phyloP scores from a whole-genome alignment of 176 grass and related monocot species.

The Phoenix dactylifera region DNA sequence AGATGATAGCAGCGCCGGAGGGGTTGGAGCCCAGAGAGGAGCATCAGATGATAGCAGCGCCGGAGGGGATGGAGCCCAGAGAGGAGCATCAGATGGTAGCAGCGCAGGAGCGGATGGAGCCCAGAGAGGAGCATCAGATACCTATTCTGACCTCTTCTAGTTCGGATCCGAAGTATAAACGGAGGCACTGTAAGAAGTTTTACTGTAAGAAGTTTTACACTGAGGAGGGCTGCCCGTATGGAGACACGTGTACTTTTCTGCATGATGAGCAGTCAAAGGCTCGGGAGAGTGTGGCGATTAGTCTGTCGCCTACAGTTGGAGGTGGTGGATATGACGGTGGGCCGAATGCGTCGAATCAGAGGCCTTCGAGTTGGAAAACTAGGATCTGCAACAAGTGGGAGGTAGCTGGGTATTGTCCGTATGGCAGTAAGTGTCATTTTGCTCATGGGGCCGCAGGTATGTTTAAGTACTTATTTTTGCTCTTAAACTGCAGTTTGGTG shows the following conservation, averaged over 20 bases:
- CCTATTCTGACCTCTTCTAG: slow-evolving; percentile 55
- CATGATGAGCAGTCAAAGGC: slow-evolving; percentile 94
- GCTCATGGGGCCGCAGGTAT: slow-evolving; percentile 92
- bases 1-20: too few species aligned
- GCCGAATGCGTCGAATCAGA: slow-evolving; percentile 28
- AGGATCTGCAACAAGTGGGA: slow-evolving; percentile 99
- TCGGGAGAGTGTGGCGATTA: slow-evolving; percentile 85
- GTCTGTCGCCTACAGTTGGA: slow-evolving; percentile 62
- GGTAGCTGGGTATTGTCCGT: slow-evolving; percentile 97
- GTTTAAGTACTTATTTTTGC: too few species aligned
- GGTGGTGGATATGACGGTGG: slow-evolving; percentile 22
- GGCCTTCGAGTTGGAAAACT: slow-evolving; percentile 97
- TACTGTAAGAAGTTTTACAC: slow-evolving; percentile 99
- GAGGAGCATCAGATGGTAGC: slow-evolving; percentile 50
- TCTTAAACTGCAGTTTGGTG: too few species aligned
- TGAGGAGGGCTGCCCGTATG: slow-evolving; percentile 90
- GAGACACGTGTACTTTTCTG: slow-evolving; percentile 79
- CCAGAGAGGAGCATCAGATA: slow-evolving; percentile 60
- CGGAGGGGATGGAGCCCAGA: slow-evolving; percentile 39
- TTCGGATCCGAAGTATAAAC: slow-evolving; percentile 56
- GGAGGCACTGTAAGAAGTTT: slow-evolving; percentile 85
- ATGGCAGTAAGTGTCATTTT: slow-evolving; percentile 94
- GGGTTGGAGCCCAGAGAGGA: slow-evolving; percentile 34
- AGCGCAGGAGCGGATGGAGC: slow-evolving; percentile 51
- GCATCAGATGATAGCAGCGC: slow-evolving; percentile 78